phyloP scores from a whole-genome alignment of 1,284 basidiomycete genomes.

The Peniophora sp. region DNA sequence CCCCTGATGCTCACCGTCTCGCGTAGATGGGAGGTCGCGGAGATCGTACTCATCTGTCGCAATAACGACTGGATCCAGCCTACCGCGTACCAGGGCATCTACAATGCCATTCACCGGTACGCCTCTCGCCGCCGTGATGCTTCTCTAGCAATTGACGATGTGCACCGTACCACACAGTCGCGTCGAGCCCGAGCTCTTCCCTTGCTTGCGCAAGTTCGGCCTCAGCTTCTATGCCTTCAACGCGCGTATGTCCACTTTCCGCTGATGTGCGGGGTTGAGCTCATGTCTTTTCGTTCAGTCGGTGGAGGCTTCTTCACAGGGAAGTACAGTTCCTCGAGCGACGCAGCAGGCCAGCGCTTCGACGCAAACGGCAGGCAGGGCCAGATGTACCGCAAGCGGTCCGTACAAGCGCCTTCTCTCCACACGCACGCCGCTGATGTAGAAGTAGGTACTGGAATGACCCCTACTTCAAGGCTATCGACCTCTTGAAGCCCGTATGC shows the following conservation, averaged over 20 bases:
- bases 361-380: slow-evolving; percentile 25
- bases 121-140: neutral
- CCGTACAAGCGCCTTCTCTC: neutral
- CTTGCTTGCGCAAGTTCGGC: slow-evolving; percentile 54
- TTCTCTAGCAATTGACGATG: no score
- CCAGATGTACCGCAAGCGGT: slow-evolving; percentile 7
- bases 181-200: slow-evolving; percentile 56
- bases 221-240: slow-evolving; percentile 57
- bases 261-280: neutral
- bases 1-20: neutral
- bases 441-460: slow-evolving; percentile 38
- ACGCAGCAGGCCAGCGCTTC: slow-evolving; percentile 30
- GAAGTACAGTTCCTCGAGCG: slow-evolving; percentile 20
- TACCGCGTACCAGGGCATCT: slow-evolving; percentile 62
- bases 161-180: slow-evolving; percentile 12
- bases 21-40: slow-evolving; percentile 49
- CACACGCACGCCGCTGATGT: neutral
- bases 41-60: slow-evolving; percentile 49
- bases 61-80: slow-evolving; percentile 53
- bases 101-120: slow-evolving; percentile 43
- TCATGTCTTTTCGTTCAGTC: slow-evolving; percentile 14
- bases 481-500: slow-evolving; percentile 28
- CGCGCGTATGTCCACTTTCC: slow-evolving; percentile 23
- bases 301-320: slow-evolving; percentile 33
- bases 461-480: slow-evolving; percentile 38